Evolutionary conservation across 2,329 filamentous ascomycete species (phyloP), one percentile per base, ranked within the genome.

Genomic region (Venturia carpophila): DNA sequence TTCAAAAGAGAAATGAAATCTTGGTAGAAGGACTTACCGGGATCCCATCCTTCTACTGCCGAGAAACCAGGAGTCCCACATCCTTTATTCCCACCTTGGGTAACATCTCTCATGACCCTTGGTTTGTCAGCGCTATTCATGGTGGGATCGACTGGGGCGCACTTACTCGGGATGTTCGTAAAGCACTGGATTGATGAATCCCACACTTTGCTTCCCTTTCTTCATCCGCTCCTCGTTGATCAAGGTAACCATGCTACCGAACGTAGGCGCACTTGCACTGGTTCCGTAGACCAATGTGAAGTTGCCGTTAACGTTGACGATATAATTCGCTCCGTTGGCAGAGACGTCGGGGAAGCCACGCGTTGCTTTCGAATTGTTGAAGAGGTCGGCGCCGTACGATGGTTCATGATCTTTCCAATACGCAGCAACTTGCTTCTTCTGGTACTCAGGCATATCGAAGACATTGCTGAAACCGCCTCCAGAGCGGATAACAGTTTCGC

Each of bases 161-260:
- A 64, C 63, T 60, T 30, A 64, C 63, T 64, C 47, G 15, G 63
- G 63, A 60, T 64, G 47, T 27, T 64, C 56, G 69, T 84, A 85
- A 2, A 84, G 70, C 78, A 79, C 83, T 0, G 82, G 82, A 67
- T 84, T 84, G 39, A 84, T 67, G 74, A 84, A 84, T 0, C 83
- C 83, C 64, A 84, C 70, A 0, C 76, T 71, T 0, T 77, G 68
- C 68, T 80, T 76, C 6, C 79, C 79, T 6, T 72, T 73, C 0
- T 75, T 71, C 10, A 84, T 70, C n/a, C 81, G 76, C 1, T 79
- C 81, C 68, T 86, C 83, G 68, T 87, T 87, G 63, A 87, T 72
- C 17, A 87, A 76, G 1, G 80, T 78, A 34, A 87, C 72, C 27
- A 87, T 74, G 1, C 77, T 80, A 0, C 82, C 81, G 55, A 83